Evolutionary conservation across 495 filamentous ascomycete species (phyloP), one percentile per base, ranked within the genome.

Genomic region (Daldinia vernicosa): DNA sequence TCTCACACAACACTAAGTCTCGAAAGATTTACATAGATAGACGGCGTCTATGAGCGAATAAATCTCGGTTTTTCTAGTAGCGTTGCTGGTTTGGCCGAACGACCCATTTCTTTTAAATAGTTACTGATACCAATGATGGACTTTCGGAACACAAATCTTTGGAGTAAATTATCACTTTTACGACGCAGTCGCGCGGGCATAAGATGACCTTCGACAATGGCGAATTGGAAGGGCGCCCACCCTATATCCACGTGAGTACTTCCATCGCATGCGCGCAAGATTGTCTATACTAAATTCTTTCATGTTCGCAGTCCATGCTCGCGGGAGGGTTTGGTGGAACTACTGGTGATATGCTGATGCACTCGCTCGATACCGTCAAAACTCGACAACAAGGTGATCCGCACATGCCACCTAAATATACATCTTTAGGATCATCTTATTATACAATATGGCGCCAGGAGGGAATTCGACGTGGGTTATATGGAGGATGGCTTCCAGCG

Each of bases 331-430:
- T 92, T 26, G 95, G 95, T 69, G 95, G 95, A 27, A 93, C 91
- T 30, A 94, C 91, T 52, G 95, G 95, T 57, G 95, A 99, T 80
- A 93, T 99, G 87, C 83, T 99, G 66, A 98, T 99, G 96, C 95
- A 99, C 80, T 98, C 95, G 51, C 87, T 99, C 78, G 95, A 99
- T 82, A 99, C 95, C 7, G 95, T 99, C 60, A 99, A 99, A 81
- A 99, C 95, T n/a, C 88, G 95, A 58, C 95, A 98, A 80, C 95
- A 99, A 82, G 95, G 95, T 73, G 96, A 98, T 75, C 93, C 94
- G 32, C 89, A 92, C 72, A 86, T 95, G 54, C 95, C 95, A 17
- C 91, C 95, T 1, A 95, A 92, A 80, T 98, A 98, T 80, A 89
- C 92, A 1, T 93, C 93, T 22, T 89, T 97, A 80, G 90, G 91